Evolutionary conservation across 768 basidiomycete genomes (phyloP).

Genomic region (Xerocomus potaroensis): DNA sequence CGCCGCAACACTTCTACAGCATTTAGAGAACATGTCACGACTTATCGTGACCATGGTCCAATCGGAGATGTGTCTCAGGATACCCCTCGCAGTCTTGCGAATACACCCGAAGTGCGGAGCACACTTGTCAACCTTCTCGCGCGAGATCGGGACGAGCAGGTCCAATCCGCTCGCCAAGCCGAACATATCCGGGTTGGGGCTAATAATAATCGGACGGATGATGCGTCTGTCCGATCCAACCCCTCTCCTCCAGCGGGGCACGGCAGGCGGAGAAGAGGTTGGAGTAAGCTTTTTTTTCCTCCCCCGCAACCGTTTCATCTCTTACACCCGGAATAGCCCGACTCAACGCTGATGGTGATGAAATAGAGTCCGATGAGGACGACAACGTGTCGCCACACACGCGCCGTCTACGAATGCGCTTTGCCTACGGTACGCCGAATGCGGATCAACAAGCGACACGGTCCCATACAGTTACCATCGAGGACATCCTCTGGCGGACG

Average conservation of each 20-base stretch:
- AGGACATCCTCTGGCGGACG: slow-evolving; percentile 22
- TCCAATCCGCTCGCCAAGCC: slow-evolving; percentile 2
- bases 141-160: slow-evolving; percentile 22
- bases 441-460: slow-evolving; percentile 28
- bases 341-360: slow-evolving; percentile 53
- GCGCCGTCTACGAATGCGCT: slow-evolving; percentile 43
- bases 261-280: slow-evolving; percentile 31
- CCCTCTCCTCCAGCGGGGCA: slow-evolving; percentile 13
- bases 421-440: slow-evolving; percentile 17
- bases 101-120: slow-evolving; percentile 22
- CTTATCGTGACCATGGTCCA: slow-evolving; percentile 13
- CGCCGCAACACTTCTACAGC: slow-evolving; percentile 22
- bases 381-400: slow-evolving; percentile 46
- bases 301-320: neutral
- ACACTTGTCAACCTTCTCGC: slow-evolving; percentile 21
- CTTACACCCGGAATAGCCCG: slow-evolving; percentile 26
- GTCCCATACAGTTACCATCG: slow-evolving; percentile 27
- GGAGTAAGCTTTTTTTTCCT: slow-evolving; percentile 23
- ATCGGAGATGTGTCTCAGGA: slow-evolving; percentile 6
- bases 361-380: slow-evolving; percentile 59
- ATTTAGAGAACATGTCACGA: slow-evolving; percentile 17
- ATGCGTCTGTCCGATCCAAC: slow-evolving; percentile 3
- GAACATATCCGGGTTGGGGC: slow-evolving; percentile 3
- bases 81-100: slow-evolving; percentile 19
- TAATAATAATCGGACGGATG: slow-evolving; percentile 12